Evolutionary conservation across 805 yeast species (phyloP).

Genomic region (Spencermartinsiella europaea): DNA sequence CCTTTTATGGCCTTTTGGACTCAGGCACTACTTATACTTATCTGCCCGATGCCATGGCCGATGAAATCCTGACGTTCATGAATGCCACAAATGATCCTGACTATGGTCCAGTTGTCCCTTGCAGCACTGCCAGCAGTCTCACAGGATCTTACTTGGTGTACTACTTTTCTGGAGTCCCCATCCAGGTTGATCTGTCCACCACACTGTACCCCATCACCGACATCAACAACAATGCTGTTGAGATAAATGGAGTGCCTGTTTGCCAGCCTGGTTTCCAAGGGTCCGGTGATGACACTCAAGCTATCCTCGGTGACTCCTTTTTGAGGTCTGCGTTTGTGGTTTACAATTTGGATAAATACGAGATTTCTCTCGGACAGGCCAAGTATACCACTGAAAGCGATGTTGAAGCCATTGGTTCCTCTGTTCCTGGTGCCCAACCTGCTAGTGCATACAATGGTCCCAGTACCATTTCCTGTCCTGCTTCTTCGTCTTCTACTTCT

Average conservation of each 20-base stretch:
- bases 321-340: conserved; percentile 61
- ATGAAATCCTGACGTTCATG: conserved; percentile 7
- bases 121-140: conserved; percentile 1
- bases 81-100: conserved; percentile 6
- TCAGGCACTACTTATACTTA: conserved; percentile 52
- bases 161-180: conserved; percentile 23
- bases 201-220: conserved; percentile 13
- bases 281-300: neutral
- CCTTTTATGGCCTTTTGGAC: conserved; percentile 44
- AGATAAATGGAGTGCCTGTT: conserved; percentile 7
- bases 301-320: conserved; percentile 59
- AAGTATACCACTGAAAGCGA: conserved; percentile 22
- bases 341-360: conserved; percentile 55
- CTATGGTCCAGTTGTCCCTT: conserved; percentile 8
- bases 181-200: conserved; percentile 27
- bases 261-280: conserved; percentile 11
- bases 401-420: conserved; percentile 18
- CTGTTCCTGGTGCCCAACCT: conserved; percentile 28
- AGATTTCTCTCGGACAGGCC: conserved; percentile 53
- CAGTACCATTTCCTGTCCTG: conserved; percentile 6
- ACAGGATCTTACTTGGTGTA: conserved; percentile 11
- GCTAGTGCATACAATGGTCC: conserved; percentile 14
- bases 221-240: conserved; percentile 1
- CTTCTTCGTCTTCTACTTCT: conserved; percentile 9
- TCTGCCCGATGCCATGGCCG: conserved; percentile 37